Evolutionary conservation across 805 yeast species (phyloP).

Genomic region (Lachancea thermotolerans): DNA sequence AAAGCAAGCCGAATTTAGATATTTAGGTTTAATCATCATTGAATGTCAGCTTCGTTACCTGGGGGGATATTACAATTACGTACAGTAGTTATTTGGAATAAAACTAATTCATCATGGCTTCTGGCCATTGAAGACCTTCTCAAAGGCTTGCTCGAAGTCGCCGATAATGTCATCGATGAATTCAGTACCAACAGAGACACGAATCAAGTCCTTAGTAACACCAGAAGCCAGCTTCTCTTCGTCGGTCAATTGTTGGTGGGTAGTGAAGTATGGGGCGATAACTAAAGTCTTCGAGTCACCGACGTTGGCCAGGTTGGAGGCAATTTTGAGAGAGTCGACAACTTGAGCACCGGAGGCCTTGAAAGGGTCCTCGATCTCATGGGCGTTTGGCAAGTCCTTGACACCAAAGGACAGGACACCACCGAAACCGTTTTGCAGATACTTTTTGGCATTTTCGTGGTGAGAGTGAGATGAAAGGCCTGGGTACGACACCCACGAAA

Average conservation of each 20-base stretch:
- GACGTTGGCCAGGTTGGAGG: conserved; percentile 91
- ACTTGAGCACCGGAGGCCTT: conserved; percentile 73
- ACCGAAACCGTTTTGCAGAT: conserved; percentile 74
- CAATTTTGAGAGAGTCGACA: conserved; percentile 76
- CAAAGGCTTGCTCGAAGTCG: conserved; percentile 84
- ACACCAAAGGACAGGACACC: conserved; percentile 88
- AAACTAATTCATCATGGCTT: conserved; percentile 2
- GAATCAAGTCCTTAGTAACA: conserved; percentile 79
- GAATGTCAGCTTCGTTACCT: no score
- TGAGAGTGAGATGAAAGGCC: conserved; percentile 75
- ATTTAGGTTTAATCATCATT: background rate
- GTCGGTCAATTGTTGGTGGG: conserved; percentile 84
- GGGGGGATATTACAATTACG: background rate
- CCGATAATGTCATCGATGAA: conserved; percentile 83
- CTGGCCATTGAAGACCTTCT: conserved; percentile 41
- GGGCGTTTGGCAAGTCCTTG: conserved; percentile 45
- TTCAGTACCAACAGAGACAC: conserved; percentile 89
- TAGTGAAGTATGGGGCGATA: conserved; percentile 92
- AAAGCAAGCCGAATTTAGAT: background rate
- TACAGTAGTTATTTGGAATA: background rate
- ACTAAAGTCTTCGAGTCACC: conserved; percentile 95
- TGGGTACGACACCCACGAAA: conserved; percentile 86
- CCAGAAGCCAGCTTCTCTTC: conserved; percentile 79
- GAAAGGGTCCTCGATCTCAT: conserved; percentile 52
- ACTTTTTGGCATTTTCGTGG: conserved; percentile 79